phyloP scores from a whole-genome alignment of 2,329 filamentous ascomycete genomes.

The Cryphonectria parasitica region DNA sequence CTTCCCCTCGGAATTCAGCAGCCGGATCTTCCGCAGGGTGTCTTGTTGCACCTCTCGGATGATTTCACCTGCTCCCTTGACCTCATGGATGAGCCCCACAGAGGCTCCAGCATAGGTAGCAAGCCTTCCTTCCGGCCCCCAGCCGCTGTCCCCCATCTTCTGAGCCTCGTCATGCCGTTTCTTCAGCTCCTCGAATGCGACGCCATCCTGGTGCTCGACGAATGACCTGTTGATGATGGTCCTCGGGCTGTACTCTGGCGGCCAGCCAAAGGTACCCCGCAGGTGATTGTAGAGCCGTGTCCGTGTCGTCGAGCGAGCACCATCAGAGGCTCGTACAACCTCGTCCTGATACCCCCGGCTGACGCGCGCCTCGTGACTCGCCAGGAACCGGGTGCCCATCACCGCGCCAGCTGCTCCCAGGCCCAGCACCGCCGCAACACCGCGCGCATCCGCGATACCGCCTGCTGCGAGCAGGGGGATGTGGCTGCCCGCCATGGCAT shows the following conservation, averaged over 20 bases:
- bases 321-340: slow-evolving; percentile 45
- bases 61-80: slow-evolving; percentile 45
- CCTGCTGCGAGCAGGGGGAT: slow-evolving; percentile 56
- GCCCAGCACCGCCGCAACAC: slow-evolving; percentile 51
- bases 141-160: slow-evolving; percentile 47
- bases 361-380: slow-evolving; percentile 46
- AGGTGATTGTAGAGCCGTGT: slow-evolving; percentile 51
- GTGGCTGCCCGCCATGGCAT: slow-evolving; percentile 40
- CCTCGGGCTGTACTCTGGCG: slow-evolving; percentile 45
- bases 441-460: slow-evolving; percentile 56
- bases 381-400: slow-evolving; percentile 68
- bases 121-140: slow-evolving; percentile 52
- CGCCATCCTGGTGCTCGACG: slow-evolving; percentile 41
- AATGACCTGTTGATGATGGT: slow-evolving; percentile 45
- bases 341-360: slow-evolving; percentile 47
- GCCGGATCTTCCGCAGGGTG: slow-evolving; percentile 32
- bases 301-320: slow-evolving; percentile 44
- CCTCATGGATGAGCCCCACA: slow-evolving; percentile 48
- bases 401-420: slow-evolving; percentile 58
- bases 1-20: neutral
- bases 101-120: slow-evolving; percentile 54
- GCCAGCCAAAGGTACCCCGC: slow-evolving; percentile 49
- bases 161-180: slow-evolving; percentile 45
- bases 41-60: slow-evolving; percentile 40
- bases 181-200: slow-evolving; percentile 50